These are phyloP conservation scores for Colletotrichum brevisporum DNA, from an alignment of 2,329 filamentous ascomycete species.

Conservation along the genomic window DNA sequence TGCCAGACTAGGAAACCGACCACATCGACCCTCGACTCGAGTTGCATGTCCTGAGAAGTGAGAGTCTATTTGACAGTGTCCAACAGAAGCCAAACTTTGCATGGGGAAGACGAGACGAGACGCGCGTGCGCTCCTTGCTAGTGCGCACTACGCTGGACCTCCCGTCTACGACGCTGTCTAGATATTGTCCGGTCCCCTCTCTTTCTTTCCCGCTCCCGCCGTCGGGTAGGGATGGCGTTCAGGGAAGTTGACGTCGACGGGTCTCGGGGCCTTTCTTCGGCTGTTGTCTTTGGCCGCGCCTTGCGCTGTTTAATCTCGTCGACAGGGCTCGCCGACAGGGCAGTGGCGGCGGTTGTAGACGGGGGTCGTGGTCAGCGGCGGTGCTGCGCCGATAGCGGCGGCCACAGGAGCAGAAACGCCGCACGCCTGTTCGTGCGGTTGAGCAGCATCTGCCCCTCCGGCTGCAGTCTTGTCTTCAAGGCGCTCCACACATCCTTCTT, in stretches of 20 bases:
- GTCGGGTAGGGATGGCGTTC: background rate
- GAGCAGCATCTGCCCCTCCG: background rate
- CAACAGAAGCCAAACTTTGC: background rate
- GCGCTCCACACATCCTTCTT: background rate
- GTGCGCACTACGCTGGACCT: background rate
- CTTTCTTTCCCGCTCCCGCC: background rate
- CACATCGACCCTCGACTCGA: constrained; percentile 6
- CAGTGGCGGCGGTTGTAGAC: background rate
- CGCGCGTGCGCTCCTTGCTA: constrained; percentile 6
- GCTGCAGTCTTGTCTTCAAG: background rate
- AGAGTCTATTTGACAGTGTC: too few species aligned
- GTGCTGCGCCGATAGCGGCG: constrained; percentile 12
- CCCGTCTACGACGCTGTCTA: background rate
- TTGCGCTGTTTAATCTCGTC: constrained; percentile 4
- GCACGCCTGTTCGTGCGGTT: constrained; percentile 6
- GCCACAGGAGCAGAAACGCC: background rate
- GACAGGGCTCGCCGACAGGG: background rate
- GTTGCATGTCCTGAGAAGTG: background rate
- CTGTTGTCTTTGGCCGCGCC: background rate
- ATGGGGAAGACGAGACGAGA: background rate
- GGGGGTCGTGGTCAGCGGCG: background rate
- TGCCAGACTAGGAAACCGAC: constrained; percentile 10
- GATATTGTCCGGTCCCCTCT: background rate
- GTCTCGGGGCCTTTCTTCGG: background rate
- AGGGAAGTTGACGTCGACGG: constrained; percentile 18